Percentiles rank a stretch among this genome's conserved stretches.
phyloP scores from a whole-genome alignment of 129 eudicot genomes.

The Solidago caesia region DNA sequence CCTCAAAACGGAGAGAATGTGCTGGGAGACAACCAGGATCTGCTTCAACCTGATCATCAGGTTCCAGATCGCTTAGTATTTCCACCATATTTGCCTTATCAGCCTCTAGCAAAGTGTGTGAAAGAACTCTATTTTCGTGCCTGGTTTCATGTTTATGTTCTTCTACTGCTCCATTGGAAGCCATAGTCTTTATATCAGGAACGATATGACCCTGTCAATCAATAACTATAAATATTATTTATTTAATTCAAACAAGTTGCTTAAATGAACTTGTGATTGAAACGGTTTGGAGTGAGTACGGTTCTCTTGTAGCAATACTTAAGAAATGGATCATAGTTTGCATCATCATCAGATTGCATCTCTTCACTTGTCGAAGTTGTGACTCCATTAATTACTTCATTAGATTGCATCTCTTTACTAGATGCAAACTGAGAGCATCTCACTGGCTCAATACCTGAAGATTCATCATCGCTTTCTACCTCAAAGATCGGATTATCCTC shows the following conservation, averaged over 20 bases:
- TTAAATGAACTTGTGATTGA: constrained; percentile 4
- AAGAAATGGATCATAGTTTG: constrained; percentile 26
- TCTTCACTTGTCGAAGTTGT: constrained; percentile 27
- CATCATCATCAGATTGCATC: constrained; percentile 31
- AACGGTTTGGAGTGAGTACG: constrained; percentile 29
- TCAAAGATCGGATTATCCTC: constrained; percentile 28
- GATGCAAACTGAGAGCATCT: background rate
- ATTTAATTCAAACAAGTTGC: constrained; percentile 2
- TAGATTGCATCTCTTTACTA: constrained; percentile 37
- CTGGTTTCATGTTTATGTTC: constrained; percentile 28
- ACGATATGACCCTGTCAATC: constrained; percentile 27
- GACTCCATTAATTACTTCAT: constrained; percentile 19
- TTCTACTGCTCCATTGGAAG: constrained; percentile 14
- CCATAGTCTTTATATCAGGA: constrained; percentile 14
- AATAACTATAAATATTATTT: constrained; percentile 8
- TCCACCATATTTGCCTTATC: constrained; percentile 16
- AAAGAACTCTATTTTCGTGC: constrained; percentile 17
- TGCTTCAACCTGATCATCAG: constrained; percentile 33
- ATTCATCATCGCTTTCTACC: constrained; percentile 20
- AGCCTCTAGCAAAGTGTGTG: constrained; percentile 11
- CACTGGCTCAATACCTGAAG: constrained; percentile 29
- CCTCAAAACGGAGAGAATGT: constrained; percentile 70
- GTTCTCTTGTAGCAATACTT: constrained; percentile 29
- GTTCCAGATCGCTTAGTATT: constrained; percentile 19
- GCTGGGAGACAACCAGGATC: constrained; percentile 32